Conservation (phyloP, 805 yeast species). For the Metschnikowia henanensis region DNA sequence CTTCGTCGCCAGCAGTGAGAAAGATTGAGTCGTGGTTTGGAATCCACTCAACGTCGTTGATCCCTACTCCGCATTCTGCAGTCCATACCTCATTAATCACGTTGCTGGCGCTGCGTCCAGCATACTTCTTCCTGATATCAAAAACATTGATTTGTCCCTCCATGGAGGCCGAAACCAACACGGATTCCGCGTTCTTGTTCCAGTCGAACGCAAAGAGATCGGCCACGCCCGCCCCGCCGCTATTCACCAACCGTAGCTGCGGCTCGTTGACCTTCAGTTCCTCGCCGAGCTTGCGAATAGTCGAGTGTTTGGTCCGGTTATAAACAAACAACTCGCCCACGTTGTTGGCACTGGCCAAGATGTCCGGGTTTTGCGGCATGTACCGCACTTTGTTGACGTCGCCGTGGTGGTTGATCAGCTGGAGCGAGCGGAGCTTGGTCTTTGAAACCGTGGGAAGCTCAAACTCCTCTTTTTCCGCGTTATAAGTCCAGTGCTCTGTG, state of each 20-base stretch:
- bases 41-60: conserved; percentile 75
- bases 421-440: conserved; percentile 39
- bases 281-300: conserved; percentile 28
- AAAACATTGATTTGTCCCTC: conserved; percentile 65
- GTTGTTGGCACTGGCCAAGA: conserved; percentile 70
- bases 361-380: conserved; percentile 86
- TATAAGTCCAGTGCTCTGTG: conserved; percentile 36
- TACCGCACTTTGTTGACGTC: conserved; percentile 72
- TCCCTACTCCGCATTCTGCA: conserved; percentile 35
- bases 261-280: conserved; percentile 40
- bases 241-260: conserved; percentile 47
- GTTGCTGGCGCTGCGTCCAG: background rate
- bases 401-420: conserved; percentile 64
- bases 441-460: conserved; percentile 31
- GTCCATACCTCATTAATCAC: conserved; percentile 8
- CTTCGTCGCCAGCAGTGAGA: conserved; percentile 68
- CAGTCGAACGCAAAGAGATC: conserved; percentile 78
- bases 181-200: conserved; percentile 65
- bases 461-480: conserved; percentile 41
- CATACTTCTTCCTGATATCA: conserved; percentile 50
- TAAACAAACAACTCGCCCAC: conserved; percentile 65
- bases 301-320: conserved; percentile 79
- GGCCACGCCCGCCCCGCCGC: conserved; percentile 20
- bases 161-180: conserved; percentile 57
- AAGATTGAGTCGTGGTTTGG: conserved; percentile 60